Evolutionary conservation across 345 rosid genomes (phyloP), one percentile per base, ranked within the genome.

Genomic region (Angophora floribunda): DNA sequence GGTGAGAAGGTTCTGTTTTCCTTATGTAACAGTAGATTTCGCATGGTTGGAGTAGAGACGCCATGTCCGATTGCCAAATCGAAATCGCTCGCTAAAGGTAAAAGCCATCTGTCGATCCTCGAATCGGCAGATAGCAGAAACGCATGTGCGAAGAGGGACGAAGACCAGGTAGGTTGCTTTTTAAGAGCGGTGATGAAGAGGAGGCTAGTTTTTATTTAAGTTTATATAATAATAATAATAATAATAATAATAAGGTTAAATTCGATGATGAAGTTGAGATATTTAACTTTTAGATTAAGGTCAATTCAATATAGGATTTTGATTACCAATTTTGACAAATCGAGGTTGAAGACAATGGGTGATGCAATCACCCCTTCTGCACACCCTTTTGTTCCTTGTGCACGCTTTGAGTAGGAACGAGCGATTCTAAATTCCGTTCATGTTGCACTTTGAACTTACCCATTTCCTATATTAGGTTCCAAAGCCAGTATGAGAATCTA

Each of bases 341-440:
- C 0, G 61, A 22, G 61, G 28, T 55, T 55, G 28, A 9, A 55
- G 61, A 55, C 61, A 22, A 55, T 12, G 61, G 12, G 61, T 4
- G 28, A 28, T 22, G 61, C 61, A 55, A 55, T 0, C 22, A 0
- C 0, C 26, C 0, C 67, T 61, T 61, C 67, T 61, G 28, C 16
- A 13, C 67, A 28, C 67, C 67, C 67, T 61, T 61, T 11, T 26
- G 0, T 11, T 61, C 67, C 32, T 61, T 12, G 32, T 59, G 67
- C 67, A 59, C 22, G 0, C 61, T 0, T 11, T 11, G 0, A 0
- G 22, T 55, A 28, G 0, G 61, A 28, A 55, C 9, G 61, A 0
- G 61, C 22, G 28, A 12, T 55, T 55, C 61, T 28, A 55, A 11
- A 0, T 55, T 55, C 61, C 41, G 30, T 6, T 8, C 3, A 22